Percentiles rank a stretch among this genome's conserved stretches.
Conservation (phyloP, 2,329 filamentous ascomycete genomes). For the Epichloe uncinata region DNA sequence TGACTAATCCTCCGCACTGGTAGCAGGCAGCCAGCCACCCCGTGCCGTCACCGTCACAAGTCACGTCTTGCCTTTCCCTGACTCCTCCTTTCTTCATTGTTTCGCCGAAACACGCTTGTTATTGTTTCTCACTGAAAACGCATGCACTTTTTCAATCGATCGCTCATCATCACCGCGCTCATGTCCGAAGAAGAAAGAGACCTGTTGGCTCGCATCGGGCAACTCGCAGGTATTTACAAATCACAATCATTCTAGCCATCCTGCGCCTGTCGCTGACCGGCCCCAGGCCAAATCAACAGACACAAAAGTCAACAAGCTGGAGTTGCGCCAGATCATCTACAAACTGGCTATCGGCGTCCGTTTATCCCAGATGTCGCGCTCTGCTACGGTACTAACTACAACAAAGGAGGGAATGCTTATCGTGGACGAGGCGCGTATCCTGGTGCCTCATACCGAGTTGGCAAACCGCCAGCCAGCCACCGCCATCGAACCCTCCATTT, state of each 20-base stretch:
- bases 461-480: constrained; percentile 23
- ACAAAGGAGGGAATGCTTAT: constrained; percentile 6
- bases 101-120: not conserved
- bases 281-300: constrained; percentile 62
- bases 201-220: constrained; percentile 39
- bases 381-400: constrained; percentile 2
- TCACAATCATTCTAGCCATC: not conserved
- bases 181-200: constrained; percentile 40
- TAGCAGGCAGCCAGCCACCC: no score
- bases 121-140: not conserved
- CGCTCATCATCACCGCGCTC: not conserved
- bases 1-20: no score
- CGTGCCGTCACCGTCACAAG: not conserved
- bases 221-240: constrained; percentile 30
- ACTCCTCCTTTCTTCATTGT: not conserved
- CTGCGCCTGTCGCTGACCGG: constrained; percentile 11
- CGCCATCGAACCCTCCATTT: constrained; percentile 49
- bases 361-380: constrained; percentile 3
- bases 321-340: constrained; percentile 15
- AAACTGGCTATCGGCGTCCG: constrained; percentile 24
- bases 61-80: not conserved
- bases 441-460: constrained; percentile 21
- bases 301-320: constrained; percentile 53
- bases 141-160: not conserved
- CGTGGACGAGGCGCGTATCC: constrained; percentile 17